Conservation (phyloP, 2,329 filamentous ascomycete genomes). For the Blastomyces gilchristii region DNA sequence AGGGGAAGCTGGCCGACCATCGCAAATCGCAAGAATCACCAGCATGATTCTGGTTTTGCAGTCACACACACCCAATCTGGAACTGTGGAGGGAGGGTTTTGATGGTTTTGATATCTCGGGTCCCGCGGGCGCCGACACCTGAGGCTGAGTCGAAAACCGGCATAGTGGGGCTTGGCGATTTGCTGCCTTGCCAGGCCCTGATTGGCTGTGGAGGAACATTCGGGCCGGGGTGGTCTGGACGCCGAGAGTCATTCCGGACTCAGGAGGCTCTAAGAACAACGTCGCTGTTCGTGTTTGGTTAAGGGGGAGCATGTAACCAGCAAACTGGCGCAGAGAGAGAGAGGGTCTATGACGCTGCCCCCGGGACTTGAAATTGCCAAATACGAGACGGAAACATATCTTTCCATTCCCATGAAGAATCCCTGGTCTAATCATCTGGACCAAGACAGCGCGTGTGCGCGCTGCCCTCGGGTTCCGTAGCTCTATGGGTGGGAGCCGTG, state of each 20-base stretch:
- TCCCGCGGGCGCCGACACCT: not conserved
- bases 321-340: too few species aligned
- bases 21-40: too few species aligned
- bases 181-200: not conserved
- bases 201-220: not conserved
- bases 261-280: too few species aligned
- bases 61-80: too few species aligned
- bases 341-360: too few species aligned
- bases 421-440: not conserved
- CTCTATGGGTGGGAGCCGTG: not conserved
- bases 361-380: not conserved
- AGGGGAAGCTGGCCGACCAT: not conserved
- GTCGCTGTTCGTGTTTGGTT: too few species aligned
- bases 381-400: not conserved
- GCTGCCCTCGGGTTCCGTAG: slow-evolving; percentile 2
- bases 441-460: not conserved
- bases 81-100: not conserved
- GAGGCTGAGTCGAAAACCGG: too few species aligned
- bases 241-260: too few species aligned
- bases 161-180: too few species aligned
- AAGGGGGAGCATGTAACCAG: too few species aligned
- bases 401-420: not conserved
- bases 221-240: too few species aligned
- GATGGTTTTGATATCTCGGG: not conserved
- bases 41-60: not conserved